phyloP scores from a whole-genome alignment of 495 filamentous ascomycete genomes.

The Aspergillus conjunctus region DNA sequence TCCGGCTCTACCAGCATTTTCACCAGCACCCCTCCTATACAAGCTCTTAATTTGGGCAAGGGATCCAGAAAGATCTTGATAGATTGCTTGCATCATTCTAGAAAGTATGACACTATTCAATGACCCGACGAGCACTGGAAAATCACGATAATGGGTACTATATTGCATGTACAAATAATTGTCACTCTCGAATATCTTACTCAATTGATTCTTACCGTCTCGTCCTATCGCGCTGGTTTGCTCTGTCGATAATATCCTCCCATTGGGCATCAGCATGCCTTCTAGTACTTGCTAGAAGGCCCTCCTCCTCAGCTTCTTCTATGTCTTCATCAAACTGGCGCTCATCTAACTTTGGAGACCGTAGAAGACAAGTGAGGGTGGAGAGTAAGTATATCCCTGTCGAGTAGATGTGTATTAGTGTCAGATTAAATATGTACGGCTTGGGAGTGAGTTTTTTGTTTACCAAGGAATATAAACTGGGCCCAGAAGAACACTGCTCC shows the following conservation, averaged over 20 bases:
- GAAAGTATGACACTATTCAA: no score
- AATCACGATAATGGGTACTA: neutral
- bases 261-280: constrained; percentile 80
- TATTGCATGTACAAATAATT: neutral
- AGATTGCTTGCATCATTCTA: no score
- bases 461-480: constrained; percentile 85
- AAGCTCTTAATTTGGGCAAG: neutral
- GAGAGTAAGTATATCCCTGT: constrained; percentile 74
- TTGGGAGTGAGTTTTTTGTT: constrained; percentile 22
- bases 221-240: constrained; percentile 23
- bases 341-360: constrained; percentile 74
- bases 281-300: constrained; percentile 78
- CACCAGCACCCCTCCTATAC: neutral
- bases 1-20: neutral
- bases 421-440: neutral
- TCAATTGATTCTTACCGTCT: neutral
- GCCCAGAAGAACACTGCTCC: constrained; percentile 94
- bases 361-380: constrained; percentile 72
- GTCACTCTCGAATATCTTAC: neutral
- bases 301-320: constrained; percentile 94
- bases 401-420: neutral
- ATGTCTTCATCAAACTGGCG: constrained; percentile 81
- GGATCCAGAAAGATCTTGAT: no score
- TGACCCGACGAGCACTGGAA: no score
- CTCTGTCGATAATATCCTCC: constrained; percentile 76